Percentiles rank a stretch among this genome's conserved stretches.
Conservation (phyloP, 169 alveolate genomes). For the Plasmodium coatneyi region DNA sequence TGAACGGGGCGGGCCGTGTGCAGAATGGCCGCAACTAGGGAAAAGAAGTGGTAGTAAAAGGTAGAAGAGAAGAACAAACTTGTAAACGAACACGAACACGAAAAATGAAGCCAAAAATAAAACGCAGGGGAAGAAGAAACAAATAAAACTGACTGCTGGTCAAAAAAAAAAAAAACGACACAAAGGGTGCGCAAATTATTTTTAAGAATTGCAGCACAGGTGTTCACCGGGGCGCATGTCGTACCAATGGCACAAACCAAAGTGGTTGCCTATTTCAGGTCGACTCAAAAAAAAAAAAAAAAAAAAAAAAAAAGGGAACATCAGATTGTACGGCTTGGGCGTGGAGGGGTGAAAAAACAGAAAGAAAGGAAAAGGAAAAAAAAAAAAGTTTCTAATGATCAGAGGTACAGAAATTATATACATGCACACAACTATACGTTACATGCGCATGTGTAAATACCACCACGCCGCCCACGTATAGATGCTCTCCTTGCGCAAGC, state of each 20-base stretch:
- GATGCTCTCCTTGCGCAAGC: not conserved
- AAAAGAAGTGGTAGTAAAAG: not conserved
- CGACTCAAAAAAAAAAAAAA: not conserved
- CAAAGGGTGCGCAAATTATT: not conserved
- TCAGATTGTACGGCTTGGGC: not conserved
- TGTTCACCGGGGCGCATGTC: not conserved
- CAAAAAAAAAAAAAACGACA: not conserved
- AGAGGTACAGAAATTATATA: not conserved
- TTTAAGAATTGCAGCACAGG: not conserved
- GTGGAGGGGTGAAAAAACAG: not conserved
- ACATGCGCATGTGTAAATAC: not conserved
- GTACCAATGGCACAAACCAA: not conserved
- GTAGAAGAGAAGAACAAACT: not conserved
- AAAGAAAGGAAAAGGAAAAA: not conserved
- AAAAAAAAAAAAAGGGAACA: not conserved
- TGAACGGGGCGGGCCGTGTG: not conserved
- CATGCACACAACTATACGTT: not conserved
- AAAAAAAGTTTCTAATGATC: not conserved
- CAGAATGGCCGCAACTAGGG: too few relatives aligned
- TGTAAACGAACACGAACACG: not conserved
- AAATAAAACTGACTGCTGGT: not conserved
- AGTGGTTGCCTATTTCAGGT: not conserved
- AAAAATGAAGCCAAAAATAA: too few relatives aligned
- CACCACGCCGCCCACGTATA: not conserved
- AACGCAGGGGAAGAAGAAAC: not conserved